Conservation (phyloP, 352 stramenopile genomes). For the Pythium myriotylum region DNA sequence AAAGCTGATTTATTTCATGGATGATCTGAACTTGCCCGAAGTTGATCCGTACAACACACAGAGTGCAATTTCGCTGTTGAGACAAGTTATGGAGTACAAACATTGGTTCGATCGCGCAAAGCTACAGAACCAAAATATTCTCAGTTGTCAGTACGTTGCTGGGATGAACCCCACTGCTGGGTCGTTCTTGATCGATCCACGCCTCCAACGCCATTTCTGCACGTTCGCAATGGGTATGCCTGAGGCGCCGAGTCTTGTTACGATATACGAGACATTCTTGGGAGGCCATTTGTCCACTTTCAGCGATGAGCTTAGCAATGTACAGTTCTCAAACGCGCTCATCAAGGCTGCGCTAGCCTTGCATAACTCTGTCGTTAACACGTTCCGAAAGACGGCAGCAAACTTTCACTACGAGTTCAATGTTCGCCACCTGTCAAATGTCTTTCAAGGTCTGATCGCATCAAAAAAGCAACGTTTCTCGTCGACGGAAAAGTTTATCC, state of each 20-base stretch:
- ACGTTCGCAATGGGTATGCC: constrained; percentile 96
- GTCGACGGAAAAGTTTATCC: constrained; percentile 92
- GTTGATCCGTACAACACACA: constrained; percentile 97
- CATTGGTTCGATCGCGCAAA: constrained; percentile 94
- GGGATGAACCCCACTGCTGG: constrained; percentile 96
- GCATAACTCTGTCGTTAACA: constrained; percentile 89
- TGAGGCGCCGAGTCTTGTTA: constrained; percentile 91
- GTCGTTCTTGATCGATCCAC: constrained; percentile 93
- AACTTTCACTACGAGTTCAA: constrained; percentile 99
- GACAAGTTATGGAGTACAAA: constrained; percentile 96
- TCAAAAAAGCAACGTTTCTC: constrained; percentile 93
- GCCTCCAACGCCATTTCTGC: constrained; percentile 95
- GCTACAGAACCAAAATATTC: constrained; percentile 93
- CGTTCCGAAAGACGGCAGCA: constrained; percentile 93
- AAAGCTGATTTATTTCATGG: constrained; percentile 96
- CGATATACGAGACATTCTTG: constrained; percentile 97
- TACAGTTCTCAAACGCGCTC: constrained; percentile 88
- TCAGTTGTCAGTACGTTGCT: constrained; percentile 94
- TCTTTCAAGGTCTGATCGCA: constrained; percentile 96
- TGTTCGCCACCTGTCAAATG: constrained; percentile 94
- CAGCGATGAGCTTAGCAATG: constrained; percentile 82
- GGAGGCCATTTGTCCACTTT: constrained; percentile 93
- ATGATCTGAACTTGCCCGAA: constrained; percentile 96
- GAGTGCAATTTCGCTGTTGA: constrained; percentile 92
- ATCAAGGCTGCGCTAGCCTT: constrained; percentile 94